phyloP scores from a whole-genome alignment of 2,329 filamentous ascomycete genomes.

The Ophiostoma fasciatum region DNA sequence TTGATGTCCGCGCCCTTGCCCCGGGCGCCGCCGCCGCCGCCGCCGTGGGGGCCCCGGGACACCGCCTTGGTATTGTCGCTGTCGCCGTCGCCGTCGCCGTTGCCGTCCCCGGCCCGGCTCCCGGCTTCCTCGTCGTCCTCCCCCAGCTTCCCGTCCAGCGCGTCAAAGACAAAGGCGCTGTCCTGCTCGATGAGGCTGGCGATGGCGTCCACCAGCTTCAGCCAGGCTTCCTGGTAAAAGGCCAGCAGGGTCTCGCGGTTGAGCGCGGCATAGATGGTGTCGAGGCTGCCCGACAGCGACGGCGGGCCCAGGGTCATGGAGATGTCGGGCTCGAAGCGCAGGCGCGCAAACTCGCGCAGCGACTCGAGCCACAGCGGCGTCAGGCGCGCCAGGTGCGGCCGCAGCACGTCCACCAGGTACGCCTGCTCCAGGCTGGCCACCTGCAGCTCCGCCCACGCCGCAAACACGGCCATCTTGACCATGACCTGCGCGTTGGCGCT shows the following conservation, averaged over 20 bases:
- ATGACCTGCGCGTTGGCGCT: constrained; percentile 96
- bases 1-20: constrained; percentile 66
- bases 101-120: too few relatives aligned
- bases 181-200: constrained; percentile 95
- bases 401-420: constrained; percentile 77
- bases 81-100: not conserved
- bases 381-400: constrained; percentile 75
- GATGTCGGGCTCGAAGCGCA: constrained; percentile 90
- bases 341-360: constrained; percentile 77
- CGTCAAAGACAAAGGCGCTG: constrained; percentile 94
- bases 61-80: not conserved
- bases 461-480: constrained; percentile 96
- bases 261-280: constrained; percentile 86
- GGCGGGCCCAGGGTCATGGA: constrained; percentile 76
- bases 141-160: constrained; percentile 69
- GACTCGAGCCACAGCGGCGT: constrained; percentile 92
- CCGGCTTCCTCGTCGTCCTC: constrained; percentile 29
- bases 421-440: constrained; percentile 86
- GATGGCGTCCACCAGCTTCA: constrained; percentile 93
- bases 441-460: constrained; percentile 93
- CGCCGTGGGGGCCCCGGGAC: not conserved
- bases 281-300: constrained; percentile 69
- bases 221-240: constrained; percentile 96
- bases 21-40: constrained; percentile 27
- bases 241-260: constrained; percentile 85